phyloP scores from a whole-genome alignment of 768 basidiomycete species.

The Brasilioporus rufonigricans region DNA sequence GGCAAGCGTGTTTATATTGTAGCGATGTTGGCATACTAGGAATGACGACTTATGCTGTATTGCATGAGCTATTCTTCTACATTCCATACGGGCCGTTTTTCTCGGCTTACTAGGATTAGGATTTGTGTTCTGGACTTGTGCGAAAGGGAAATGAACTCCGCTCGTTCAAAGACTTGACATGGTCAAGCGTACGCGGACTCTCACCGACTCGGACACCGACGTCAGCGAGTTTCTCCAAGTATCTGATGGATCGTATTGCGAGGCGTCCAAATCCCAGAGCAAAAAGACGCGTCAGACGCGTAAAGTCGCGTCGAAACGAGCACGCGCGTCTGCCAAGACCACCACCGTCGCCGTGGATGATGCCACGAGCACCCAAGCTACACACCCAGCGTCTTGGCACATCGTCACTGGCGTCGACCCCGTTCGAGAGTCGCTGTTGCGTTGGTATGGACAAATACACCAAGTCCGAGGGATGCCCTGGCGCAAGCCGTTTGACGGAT shows the following conservation, averaged over 20 bases:
- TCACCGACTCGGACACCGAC: constrained; percentile 18
- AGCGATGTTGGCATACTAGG: too few relatives aligned
- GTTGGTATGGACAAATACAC: constrained; percentile 73
- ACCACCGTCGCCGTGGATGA: not conserved
- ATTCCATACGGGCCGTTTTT: too few relatives aligned
- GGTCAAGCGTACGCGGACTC: constrained; percentile 30
- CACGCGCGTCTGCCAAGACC: constrained; percentile 1
- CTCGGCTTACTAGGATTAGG: too few relatives aligned
- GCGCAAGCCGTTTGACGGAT: constrained; percentile 70
- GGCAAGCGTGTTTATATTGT: too few relatives aligned
- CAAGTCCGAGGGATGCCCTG: constrained; percentile 85
- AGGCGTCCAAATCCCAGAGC: constrained; percentile 4
- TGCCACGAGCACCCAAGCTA: not conserved
- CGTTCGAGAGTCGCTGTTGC: constrained; percentile 49
- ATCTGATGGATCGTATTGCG: constrained; percentile 25
- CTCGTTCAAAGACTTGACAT: too few relatives aligned
- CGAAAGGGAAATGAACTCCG: too few relatives aligned
- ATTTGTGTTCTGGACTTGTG: too few relatives aligned
- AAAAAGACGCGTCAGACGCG: constrained; percentile 19
- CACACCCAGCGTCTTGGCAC: constrained; percentile 51
- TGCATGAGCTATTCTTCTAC: too few relatives aligned
- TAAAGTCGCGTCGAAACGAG: constrained; percentile 14
- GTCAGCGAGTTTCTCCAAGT: constrained; percentile 6
- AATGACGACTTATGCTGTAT: too few relatives aligned
- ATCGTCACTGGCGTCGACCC: constrained; percentile 37